Conservation (phyloP, 768 basidiomycete species). For the Psilocybe sp. region DNA sequence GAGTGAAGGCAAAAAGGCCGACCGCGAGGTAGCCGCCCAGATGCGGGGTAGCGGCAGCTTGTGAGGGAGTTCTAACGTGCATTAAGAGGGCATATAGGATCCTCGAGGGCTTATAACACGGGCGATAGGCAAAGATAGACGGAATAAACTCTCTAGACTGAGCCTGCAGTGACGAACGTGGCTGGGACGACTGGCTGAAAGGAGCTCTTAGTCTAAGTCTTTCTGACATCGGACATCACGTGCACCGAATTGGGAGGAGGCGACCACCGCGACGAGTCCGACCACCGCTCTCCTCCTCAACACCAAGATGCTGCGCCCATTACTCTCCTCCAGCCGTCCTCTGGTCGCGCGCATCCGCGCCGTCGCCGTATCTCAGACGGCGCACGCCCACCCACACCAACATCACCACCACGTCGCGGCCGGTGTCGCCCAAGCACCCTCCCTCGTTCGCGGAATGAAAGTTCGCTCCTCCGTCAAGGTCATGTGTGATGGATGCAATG, state of each 20-base stretch:
- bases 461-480: constrained; percentile 91
- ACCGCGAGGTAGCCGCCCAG: constrained; percentile 49
- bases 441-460: constrained; percentile 83
- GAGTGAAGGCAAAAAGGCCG: constrained; percentile 52
- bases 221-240: not conserved
- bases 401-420: constrained; percentile 30
- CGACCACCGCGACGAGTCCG: not conserved
- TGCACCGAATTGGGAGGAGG: not conserved
- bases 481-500: constrained; percentile 91
- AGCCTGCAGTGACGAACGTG: not conserved
- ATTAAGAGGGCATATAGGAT: constrained; percentile 14
- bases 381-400: constrained; percentile 20
- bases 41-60: constrained; percentile 24
- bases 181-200: no score
- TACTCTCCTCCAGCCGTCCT: constrained; percentile 62
- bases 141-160: no score
- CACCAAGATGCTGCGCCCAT: constrained; percentile 55
- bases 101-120: no score
- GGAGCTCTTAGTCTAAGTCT: no score
- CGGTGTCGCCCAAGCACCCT: constrained; percentile 23
- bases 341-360: constrained; percentile 50
- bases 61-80: constrained; percentile 18
- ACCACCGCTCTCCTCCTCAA: constrained; percentile 1
- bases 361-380: constrained; percentile 25
- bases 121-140: no score